phyloP scores from a whole-genome alignment of 202 grass and related monocot genomes.

The Hordeum pubiflorum region DNA sequence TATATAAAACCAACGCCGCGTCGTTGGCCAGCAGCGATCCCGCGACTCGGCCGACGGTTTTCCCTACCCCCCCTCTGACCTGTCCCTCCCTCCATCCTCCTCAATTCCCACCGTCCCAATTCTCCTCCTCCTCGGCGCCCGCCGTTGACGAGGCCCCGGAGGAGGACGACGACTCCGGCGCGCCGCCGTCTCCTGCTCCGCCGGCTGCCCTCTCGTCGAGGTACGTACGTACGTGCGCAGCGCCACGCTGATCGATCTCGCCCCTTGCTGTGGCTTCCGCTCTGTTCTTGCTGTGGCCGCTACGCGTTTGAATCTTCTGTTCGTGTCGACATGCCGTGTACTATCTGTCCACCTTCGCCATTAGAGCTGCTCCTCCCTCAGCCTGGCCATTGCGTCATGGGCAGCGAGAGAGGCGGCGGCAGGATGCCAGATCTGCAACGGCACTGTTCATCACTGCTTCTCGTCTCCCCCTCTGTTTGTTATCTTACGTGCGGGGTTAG shows the following conservation, averaged over 20 bases:
- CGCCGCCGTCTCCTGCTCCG: background rate
- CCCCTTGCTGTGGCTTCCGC: background rate
- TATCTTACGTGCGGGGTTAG: background rate
- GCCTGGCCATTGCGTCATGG: background rate
- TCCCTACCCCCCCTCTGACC: background rate
- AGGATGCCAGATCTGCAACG: slow-evolving; percentile 33
- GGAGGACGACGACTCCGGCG: background rate
- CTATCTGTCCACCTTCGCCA: background rate
- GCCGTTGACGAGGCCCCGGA: slow-evolving; percentile 18
- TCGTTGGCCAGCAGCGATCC: background rate
- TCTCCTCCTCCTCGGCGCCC: background rate
- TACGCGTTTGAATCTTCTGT: background rate
- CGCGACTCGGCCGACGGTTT: slow-evolving; percentile 24
- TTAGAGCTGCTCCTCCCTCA: background rate
- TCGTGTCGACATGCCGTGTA: background rate
- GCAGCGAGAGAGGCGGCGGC: background rate
- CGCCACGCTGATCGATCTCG: background rate
- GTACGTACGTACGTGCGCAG: background rate
- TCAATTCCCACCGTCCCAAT: background rate
- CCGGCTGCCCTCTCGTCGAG: slow-evolving; percentile 8
- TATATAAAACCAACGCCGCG: slow-evolving; percentile 35
- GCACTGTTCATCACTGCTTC: background rate
- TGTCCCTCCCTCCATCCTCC: background rate
- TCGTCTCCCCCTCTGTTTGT: background rate
- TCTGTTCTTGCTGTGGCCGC: background rate